A percentile compares a stretch with the other conserved stretches of the same genome.
Conservation (phyloP, 2,329 filamentous ascomycete species). For the Alternaria sp. region DNA sequence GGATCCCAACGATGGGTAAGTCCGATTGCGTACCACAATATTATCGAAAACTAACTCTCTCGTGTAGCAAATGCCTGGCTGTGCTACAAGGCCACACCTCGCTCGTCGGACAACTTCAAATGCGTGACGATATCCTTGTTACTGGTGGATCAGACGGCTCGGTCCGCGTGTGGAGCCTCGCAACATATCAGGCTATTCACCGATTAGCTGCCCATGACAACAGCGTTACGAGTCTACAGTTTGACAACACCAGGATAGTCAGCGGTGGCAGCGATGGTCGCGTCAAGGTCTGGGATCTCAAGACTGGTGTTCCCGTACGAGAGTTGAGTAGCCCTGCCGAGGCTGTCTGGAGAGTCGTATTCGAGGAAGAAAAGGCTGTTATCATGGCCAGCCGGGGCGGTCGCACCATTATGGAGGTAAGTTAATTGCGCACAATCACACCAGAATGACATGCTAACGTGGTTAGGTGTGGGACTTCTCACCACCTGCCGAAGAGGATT, state of each 20-base stretch:
- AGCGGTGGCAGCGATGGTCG: conserved; percentile 97
- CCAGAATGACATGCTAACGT: conserved; percentile 39
- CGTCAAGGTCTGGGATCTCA: conserved; percentile 97
- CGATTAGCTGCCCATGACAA: conserved; percentile 96
- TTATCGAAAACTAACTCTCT: conserved; percentile 21
- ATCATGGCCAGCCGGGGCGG: conserved; percentile 87
- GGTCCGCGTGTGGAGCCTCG: conserved; percentile 93
- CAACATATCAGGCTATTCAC: conserved; percentile 91
- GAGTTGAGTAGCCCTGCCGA: conserved; percentile 92
- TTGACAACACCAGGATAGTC: conserved; percentile 94
- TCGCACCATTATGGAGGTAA: conserved; percentile 96
- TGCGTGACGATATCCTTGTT: conserved; percentile 92
- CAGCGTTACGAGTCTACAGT: conserved; percentile 96
- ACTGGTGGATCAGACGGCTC: conserved; percentile 97
- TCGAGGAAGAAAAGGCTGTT: conserved; percentile 98
- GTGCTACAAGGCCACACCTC: conserved; percentile 97
- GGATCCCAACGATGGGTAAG: conserved; percentile 88
- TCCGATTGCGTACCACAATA: conserved; percentile 35
- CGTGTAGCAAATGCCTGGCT: conserved; percentile 73
- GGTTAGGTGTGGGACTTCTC: conserved; percentile 92
- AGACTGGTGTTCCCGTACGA: conserved; percentile 87
- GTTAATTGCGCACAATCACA: conserved; percentile 40
- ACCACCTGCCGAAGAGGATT: conserved; percentile 69
- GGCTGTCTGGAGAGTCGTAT: conserved; percentile 96
- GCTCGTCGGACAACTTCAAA: conserved; percentile 93